These are phyloP conservation scores for Entomortierella chlamydospora DNA, from an alignment of 192 early-diverging fungal species.

Conservation along the genomic window DNA sequence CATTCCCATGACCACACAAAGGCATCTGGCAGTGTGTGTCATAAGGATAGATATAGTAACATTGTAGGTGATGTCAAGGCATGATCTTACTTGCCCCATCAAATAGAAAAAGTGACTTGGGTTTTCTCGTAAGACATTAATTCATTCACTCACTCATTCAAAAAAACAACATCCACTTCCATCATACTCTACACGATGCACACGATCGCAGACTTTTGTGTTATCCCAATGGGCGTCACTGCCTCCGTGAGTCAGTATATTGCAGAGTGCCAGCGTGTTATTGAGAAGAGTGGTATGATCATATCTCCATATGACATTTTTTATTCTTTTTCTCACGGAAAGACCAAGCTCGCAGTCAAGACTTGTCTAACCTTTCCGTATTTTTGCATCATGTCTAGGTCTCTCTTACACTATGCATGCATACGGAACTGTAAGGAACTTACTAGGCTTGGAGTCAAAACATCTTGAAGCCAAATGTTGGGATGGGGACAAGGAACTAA, in stretches of 20 bases:
- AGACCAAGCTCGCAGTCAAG: too few relatives aligned
- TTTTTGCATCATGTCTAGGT: slow-evolving; percentile 15
- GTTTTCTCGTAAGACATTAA: too few relatives aligned
- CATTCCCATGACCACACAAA: too few relatives aligned
- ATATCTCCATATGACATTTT: not conserved
- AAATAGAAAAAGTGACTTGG: too few relatives aligned
- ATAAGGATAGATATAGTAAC: too few relatives aligned
- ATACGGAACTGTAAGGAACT: slow-evolving; percentile 41
- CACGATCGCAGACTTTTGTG: slow-evolving; percentile 54
- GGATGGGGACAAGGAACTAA: too few relatives aligned
- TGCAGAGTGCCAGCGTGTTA: slow-evolving; percentile 53
- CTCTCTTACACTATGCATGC: slow-evolving; percentile 49
- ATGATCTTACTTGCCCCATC: too few relatives aligned
- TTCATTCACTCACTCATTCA: not conserved
- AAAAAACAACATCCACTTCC: not conserved
- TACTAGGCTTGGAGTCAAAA: too few relatives aligned
- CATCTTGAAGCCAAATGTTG: too few relatives aligned
- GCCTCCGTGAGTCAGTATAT: slow-evolving; percentile 49
- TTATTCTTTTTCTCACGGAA: slow-evolving; percentile 1
- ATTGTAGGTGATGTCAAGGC: too few relatives aligned
- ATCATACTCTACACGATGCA: slow-evolving; percentile 25
- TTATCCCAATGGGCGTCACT: slow-evolving; percentile 56
- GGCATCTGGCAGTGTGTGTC: too few relatives aligned
- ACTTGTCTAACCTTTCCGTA: not conserved
- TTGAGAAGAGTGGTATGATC: slow-evolving; percentile 46